Evolutionary conservation across 805 yeast species (phyloP).

Genomic region (Saccharomycopsis microspora): DNA sequence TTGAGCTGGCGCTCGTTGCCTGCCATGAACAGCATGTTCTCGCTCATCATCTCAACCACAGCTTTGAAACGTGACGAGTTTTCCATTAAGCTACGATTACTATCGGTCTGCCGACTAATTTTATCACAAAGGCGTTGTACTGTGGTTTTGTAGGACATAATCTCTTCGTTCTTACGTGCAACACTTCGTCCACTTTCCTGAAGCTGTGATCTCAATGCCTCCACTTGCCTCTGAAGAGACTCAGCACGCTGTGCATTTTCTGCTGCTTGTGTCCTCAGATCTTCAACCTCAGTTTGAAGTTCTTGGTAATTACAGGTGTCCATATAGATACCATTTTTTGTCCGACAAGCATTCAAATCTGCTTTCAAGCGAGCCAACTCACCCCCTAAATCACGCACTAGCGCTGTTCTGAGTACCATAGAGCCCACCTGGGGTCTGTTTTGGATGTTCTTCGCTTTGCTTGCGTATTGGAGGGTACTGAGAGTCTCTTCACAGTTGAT

Average conservation of each 20-base stretch:
- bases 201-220: constrained; percentile 16
- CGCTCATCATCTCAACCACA: constrained; percentile 22
- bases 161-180: constrained; percentile 16
- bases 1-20: constrained; percentile 19
- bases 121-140: constrained; percentile 22
- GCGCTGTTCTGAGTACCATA: constrained; percentile 45
- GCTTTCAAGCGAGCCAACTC: constrained; percentile 38
- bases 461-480: constrained; percentile 81
- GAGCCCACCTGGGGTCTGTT: constrained; percentile 61
- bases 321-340: constrained; percentile 56
- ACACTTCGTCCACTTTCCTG: constrained; percentile 19
- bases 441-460: constrained; percentile 71
- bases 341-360: constrained; percentile 52
- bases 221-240: constrained; percentile 27
- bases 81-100: constrained; percentile 23
- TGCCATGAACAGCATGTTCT: constrained; percentile 20
- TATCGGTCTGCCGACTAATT: constrained; percentile 22
- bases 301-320: constrained; percentile 48
- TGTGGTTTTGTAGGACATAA: constrained; percentile 18
- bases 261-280: constrained; percentile 36
- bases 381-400: constrained; percentile 36
- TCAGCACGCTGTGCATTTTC: constrained; percentile 34
- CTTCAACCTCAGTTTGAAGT: constrained; percentile 36
- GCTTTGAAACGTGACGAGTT: constrained; percentile 25
- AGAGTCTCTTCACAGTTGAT: constrained; percentile 70